Conservation (phyloP, 805 yeast genomes). For the Yamadazyma takamatsuzukensis region DNA sequence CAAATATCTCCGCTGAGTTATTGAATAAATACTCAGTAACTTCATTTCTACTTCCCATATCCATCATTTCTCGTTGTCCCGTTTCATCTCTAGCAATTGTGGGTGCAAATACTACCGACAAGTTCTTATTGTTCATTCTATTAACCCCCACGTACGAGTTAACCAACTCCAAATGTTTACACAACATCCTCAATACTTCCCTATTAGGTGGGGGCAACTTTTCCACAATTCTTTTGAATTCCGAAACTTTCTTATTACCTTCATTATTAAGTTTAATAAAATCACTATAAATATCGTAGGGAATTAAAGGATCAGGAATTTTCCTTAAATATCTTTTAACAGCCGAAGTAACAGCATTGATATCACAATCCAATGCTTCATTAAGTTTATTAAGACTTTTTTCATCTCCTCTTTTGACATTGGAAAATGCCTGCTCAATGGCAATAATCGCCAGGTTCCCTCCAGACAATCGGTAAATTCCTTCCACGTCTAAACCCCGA, state of each 20-base stretch:
- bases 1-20: constrained; percentile 27
- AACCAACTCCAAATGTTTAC: constrained; percentile 64
- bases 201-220: constrained; percentile 68
- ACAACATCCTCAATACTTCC: constrained; percentile 50
- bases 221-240: constrained; percentile 43
- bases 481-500: constrained; percentile 75
- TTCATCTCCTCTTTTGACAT: constrained; percentile 26
- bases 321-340: constrained; percentile 83
- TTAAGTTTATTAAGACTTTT: constrained; percentile 26
- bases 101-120: constrained; percentile 94
- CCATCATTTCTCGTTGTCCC: constrained; percentile 79
- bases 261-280: constrained; percentile 48
- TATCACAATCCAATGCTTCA: constrained; percentile 53
- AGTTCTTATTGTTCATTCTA: constrained; percentile 78
- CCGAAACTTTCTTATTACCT: constrained; percentile 31
- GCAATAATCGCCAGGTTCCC: constrained; percentile 62
- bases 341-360: constrained; percentile 82
- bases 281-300: constrained; percentile 63
- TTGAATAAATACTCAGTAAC: constrained; percentile 69
- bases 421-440: constrained; percentile 38
- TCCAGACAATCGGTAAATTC: constrained; percentile 88
- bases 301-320: constrained; percentile 80
- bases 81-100: constrained; percentile 75
- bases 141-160: constrained; percentile 51
- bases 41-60: constrained; percentile 77